Percentiles rank a stretch among this genome's conserved stretches.
These are phyloP conservation scores for Monotropa hypopitys DNA, from an alignment of 179 eudicot species.

Conservation along the genomic window DNA sequence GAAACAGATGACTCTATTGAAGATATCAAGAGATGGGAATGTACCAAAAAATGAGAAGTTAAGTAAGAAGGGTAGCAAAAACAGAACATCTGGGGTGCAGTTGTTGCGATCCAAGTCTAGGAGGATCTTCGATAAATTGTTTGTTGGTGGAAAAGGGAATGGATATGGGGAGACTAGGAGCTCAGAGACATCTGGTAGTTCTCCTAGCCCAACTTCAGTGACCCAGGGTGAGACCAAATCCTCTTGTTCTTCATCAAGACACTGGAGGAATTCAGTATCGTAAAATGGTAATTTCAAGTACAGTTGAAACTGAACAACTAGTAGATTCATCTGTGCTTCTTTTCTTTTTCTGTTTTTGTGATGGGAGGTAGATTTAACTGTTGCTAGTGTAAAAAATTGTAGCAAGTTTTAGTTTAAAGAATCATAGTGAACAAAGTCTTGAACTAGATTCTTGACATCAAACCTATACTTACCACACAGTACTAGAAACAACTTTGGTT, in stretches of 20 bases:
- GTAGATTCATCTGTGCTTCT: neutral
- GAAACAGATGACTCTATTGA: slow-evolving; percentile 41
- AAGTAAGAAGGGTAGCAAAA: slow-evolving; percentile 31
- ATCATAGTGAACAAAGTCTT: no score
- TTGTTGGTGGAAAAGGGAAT: slow-evolving; percentile 45
- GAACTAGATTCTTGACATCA: no score
- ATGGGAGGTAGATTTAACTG: neutral
- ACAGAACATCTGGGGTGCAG: slow-evolving; percentile 40
- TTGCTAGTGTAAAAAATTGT: slow-evolving; percentile 12
- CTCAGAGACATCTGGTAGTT: slow-evolving; percentile 67
- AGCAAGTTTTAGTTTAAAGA: no score
- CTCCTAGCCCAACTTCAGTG: slow-evolving; percentile 64
- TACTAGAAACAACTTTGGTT: no score
- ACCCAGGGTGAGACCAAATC: slow-evolving; percentile 50
- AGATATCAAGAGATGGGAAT: slow-evolving; percentile 27
- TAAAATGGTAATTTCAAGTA: slow-evolving; percentile 6
- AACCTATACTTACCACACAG: no score
- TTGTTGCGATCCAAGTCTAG: slow-evolving; percentile 74
- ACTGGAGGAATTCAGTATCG: slow-evolving; percentile 64
- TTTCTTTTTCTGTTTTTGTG: neutral
- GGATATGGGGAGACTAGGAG: slow-evolving; percentile 51
- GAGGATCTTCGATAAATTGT: slow-evolving; percentile 64
- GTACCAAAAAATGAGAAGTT: slow-evolving; percentile 25
- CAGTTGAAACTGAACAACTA: neutral
- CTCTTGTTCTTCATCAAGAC: slow-evolving; percentile 35